Evolutionary conservation across 345 rosid genomes (phyloP), one percentile per base, ranked within the genome.

Genomic region (Lumnitzera littorea): DNA sequence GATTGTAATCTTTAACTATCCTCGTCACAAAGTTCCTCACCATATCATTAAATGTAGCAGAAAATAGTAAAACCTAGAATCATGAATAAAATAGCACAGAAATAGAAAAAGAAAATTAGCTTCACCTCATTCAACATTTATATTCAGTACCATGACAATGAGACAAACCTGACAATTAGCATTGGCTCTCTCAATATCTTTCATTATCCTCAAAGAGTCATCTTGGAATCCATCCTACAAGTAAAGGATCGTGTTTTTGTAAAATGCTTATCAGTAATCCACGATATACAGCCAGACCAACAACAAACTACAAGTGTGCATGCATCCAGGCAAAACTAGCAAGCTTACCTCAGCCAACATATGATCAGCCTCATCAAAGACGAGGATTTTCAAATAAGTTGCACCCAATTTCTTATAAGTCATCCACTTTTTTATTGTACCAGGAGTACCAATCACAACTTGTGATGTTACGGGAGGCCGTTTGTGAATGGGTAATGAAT

Each of bases 331-430:
- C 31, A 27, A 20, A 27, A 27, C 31, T 27, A 2, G 31, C 31
- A 36, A 49, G 15, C 25, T 50, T 74, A 94, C 99, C 80, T 84
- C 81, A 60, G 91, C 92, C 62, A 94, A 75, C 99, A 94, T 94
- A 72, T 88, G 97, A 78, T 94, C 99, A 57, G 97, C 99, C 76
- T 90, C 97, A 68, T 94, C 97, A 75, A 90, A 94, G 57, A 94
- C 97, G 56, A 94, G 95, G 72, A 94, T 81, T 78, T 83, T 84
- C 69, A 90, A 51, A 64, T 12, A 73, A 63, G 31, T 58, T 16
- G 72, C 57, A 48, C 84, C 74, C 72, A 94, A 69, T 70, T 83
- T 90, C 84, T 67, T 94, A 6, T 20, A 60, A 0, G 95, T 50
- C 77, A 86, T 83, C 84, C 90, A 80, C 69, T 69, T 94, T 76